Evolutionary conservation across 257 asterid genomes (phyloP).

Genomic region (Linaria vulgaris): DNA sequence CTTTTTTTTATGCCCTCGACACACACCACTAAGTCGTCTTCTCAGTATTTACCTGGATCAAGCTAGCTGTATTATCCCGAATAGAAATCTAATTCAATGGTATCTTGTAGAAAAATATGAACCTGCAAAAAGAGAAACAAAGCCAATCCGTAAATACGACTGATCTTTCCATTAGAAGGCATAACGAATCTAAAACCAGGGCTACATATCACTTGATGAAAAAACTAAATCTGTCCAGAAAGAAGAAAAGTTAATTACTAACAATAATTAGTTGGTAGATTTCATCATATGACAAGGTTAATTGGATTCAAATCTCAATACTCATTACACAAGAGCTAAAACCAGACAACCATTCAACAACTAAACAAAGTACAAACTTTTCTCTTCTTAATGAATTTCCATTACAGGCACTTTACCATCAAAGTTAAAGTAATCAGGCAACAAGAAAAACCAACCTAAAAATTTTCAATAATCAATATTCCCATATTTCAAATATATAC

Average conservation of each 20-base stretch:
- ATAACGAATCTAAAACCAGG: background rate
- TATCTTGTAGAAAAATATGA: slow-evolving; percentile 16
- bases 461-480: no score
- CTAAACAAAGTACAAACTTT: background rate
- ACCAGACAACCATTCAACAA: background rate
- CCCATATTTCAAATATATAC: no score
- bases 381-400: background rate
- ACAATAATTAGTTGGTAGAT: background rate
- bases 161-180: background rate
- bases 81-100: no score
- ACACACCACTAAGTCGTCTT: background rate
- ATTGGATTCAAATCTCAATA: background rate
- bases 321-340: background rate
- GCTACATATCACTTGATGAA: background rate
- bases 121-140: slow-evolving; percentile 29
- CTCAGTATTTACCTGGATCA: background rate
- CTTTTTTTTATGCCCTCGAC: slow-evolving; percentile 18
- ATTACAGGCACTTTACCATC: background rate
- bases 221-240: background rate
- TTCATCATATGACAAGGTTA: background rate
- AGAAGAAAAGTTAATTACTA: background rate
- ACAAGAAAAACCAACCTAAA: slow-evolving; percentile 3
- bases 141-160: background rate
- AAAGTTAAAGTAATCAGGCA: background rate
- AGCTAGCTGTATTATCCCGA: no score